Base-by-base conservation (phyloP, 768 basidiomycete species). In the Pulveroboletus sp. region DNA sequence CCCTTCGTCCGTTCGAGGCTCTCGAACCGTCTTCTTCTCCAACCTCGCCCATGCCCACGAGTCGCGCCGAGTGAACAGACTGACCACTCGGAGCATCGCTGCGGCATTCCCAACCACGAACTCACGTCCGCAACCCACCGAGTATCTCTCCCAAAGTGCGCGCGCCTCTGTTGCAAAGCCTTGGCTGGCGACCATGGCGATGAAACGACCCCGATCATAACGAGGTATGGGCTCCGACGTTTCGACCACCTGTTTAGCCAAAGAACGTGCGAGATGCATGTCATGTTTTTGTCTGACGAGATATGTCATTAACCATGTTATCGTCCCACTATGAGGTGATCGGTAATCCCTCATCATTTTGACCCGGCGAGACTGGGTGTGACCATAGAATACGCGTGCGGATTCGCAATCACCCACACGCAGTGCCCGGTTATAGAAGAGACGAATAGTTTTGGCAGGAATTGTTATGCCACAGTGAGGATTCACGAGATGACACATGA, bases 121-220 rank as follows among this genome's bases (percentile, higher is more conserved):
- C 14, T 61, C 56, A 17, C 58, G 69, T 42, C 77, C 75, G 44
- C 53, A 62, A 18, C 77, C 78, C 36, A 54, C 58, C 1, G 77
- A 66, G 59, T 78, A 82, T 52, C 73, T 72, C 55, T 79, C 76
- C 81, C 83, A 88, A 15, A 88, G 71, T 8, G 60, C 56, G 17
- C 82, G 72, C 18, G 83, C 78, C 14, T 74, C 61, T 6, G 54
- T 62, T 5, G 74, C 73, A 40, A 80, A 76, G 8, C 83, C 81
- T 21, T 67, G 61, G 24, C 63, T 56, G 1, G 82, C 83, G 7
- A 68, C 54, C 15, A 72, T 52, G 0, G 71, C 57, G 49, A 88
- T 76, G 53, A 86, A 76, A 6, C 59, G 61, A 4, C 76, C 72
- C n/a, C 82, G 77, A 51, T 67, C 68, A 31, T 71, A 59, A 3